Base-by-base conservation (phyloP, 148 eudicot species). In the Suaeda aralocaspica region DNA sequence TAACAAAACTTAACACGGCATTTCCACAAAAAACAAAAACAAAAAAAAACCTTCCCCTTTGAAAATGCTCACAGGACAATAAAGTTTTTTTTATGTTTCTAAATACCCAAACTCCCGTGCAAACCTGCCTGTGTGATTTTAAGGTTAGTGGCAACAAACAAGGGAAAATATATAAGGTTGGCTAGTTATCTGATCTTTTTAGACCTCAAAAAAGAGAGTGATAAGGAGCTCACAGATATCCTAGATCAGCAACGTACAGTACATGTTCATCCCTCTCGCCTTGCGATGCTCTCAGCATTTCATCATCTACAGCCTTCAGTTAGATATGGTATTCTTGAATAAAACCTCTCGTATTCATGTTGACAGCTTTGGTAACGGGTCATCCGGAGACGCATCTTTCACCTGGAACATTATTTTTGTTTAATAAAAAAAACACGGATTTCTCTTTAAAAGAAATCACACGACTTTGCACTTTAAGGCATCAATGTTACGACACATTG, bases 201-300 rank as follows among this genome's bases (percentile, higher is more conserved):
- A 49, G 15, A 62, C 14, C 63, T 39, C 33, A 39, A 1, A 21
- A 0, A 5, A 30, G 21, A 30, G 24, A 39, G n/a, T 19, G 19
- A 66, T 48, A 11, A 11, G n/a, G 36, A 52, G 57, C 53, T 36
- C 5, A 46, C 15, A 71, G 30, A 33, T 62, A 64, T 59, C 45
- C 7, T 33, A 58, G 16, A n/a, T 39, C 19, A 41, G 60, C n/a
- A 55, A 39, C 9, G 57, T 64, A 50, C 52, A 44, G 33, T 82
- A 94, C 99, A 93, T 95, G 92, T 81, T 91, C 99, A 42, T 85
- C 92, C 75, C 82, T 86, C 86, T 18, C 86, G 84, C 83, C 85
- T 88, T 60, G 74, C 82, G 67, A 67, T 78, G 61, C 81, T 81
- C 77, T 84, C 88, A 59, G 83, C 82, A 4, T 8, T 76, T 83